Percentiles rank a stretch among this genome's conserved stretches.
Conservation (phyloP, 202 grass and related monocot genomes). For the Saccharum hybrid region DNA sequence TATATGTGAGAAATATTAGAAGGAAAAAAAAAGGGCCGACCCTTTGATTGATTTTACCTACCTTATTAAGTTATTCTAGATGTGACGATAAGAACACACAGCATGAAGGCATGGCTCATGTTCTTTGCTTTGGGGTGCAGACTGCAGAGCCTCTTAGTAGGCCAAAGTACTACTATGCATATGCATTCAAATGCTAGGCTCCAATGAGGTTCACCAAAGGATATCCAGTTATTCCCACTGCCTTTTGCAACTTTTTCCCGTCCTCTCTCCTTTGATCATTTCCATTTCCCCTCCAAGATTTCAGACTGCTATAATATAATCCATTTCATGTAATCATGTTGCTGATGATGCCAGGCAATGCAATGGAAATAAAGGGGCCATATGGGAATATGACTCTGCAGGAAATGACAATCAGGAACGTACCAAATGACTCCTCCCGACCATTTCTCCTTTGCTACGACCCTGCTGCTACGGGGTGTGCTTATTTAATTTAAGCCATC, state of each 20-base stretch:
- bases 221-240: constrained; percentile 61
- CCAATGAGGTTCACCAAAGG: constrained; percentile 54
- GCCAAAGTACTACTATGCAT: constrained; percentile 52
- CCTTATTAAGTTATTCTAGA: constrained; percentile 35
- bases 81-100: background rate
- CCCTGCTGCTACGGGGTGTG: constrained; percentile 43
- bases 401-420: constrained; percentile 61
- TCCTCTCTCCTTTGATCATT: constrained; percentile 27
- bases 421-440: constrained; percentile 49
- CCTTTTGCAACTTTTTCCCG: constrained; percentile 43
- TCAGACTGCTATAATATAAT: constrained; percentile 33
- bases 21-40: constrained; percentile 26
- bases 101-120: constrained; percentile 31
- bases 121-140: constrained; percentile 54
- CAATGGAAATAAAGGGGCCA: constrained; percentile 20
- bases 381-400: constrained; percentile 53
- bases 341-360: constrained; percentile 54
- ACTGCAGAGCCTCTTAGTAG: constrained; percentile 32
- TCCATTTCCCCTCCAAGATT: constrained; percentile 42
- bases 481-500: constrained; percentile 62
- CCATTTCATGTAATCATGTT: constrained; percentile 16
- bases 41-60: constrained; percentile 45
- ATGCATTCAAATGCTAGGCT: constrained; percentile 62
- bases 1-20: background rate
- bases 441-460: constrained; percentile 50